Conservation (phyloP, 2,329 filamentous ascomycete genomes). For the Exophiala alcalophila region DNA sequence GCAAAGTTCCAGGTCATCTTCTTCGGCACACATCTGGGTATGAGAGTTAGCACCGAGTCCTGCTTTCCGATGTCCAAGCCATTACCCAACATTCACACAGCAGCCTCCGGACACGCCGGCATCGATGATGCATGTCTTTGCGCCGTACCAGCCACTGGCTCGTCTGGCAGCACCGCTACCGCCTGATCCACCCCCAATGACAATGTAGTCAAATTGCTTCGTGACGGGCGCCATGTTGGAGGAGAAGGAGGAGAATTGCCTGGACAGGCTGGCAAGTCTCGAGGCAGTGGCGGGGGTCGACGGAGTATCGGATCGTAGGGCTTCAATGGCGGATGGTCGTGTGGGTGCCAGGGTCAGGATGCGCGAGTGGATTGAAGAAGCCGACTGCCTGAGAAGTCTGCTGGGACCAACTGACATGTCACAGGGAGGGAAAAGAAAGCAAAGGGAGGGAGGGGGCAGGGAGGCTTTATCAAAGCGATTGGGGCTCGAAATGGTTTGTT, state of each 20-base stretch:
- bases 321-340: constrained; percentile 3
- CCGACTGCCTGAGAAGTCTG: constrained; percentile 16
- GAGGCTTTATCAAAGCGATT: constrained; percentile 10
- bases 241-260: constrained; percentile 41
- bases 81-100: constrained; percentile 54
- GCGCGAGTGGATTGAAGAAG: constrained; percentile 5
- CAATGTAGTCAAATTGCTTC: constrained; percentile 54
- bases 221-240: constrained; percentile 46
- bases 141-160: constrained; percentile 52
- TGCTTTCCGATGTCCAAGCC: not conserved
- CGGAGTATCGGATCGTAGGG: constrained; percentile 5
- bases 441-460: not conserved
- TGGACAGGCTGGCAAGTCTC: constrained; percentile 41
- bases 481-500: no score
- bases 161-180: constrained; percentile 50
- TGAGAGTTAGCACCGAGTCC: constrained; percentile 9
- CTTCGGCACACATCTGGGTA: constrained; percentile 50
- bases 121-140: constrained; percentile 52
- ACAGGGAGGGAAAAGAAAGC: constrained; percentile 9
- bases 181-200: constrained; percentile 54
- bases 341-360: constrained; percentile 16
- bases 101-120: constrained; percentile 48
- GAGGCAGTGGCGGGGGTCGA: constrained; percentile 23
- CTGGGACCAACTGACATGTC: constrained; percentile 26
- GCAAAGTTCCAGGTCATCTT: constrained; percentile 55